Conservation (phyloP, 495 filamentous ascomycete genomes). For the Terfezia claveryi region DNA sequence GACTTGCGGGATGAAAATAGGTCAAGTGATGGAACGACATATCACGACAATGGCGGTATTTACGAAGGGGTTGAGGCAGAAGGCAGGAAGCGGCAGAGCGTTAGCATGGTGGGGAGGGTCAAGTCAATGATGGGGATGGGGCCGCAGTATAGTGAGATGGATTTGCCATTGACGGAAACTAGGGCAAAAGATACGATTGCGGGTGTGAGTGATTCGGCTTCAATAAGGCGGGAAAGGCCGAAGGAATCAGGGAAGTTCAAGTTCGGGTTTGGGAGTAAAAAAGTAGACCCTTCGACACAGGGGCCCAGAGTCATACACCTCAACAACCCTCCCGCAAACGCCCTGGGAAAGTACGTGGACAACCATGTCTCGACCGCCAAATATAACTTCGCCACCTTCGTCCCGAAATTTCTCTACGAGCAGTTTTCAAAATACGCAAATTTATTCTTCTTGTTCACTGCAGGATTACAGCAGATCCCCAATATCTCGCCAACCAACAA, state of each 20-base stretch:
- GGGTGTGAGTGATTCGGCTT: slow-evolving; percentile 12
- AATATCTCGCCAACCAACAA: slow-evolving; percentile 81
- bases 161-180: slow-evolving; percentile 74
- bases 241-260: slow-evolving; percentile 49
- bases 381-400: slow-evolving; percentile 86
- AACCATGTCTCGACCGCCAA: slow-evolving; percentile 97
- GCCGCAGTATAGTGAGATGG: slow-evolving; percentile 91
- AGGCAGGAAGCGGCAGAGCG: slow-evolving; percentile 55
- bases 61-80: slow-evolving; percentile 28
- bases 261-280: slow-evolving; percentile 77
- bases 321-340: slow-evolving; percentile 92
- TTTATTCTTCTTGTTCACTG: slow-evolving; percentile 97
- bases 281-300: slow-evolving; percentile 68
- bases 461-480: slow-evolving; percentile 85
- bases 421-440: slow-evolving; percentile 99
- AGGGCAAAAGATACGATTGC: slow-evolving; percentile 29
- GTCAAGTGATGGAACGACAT: slow-evolving; percentile 31
- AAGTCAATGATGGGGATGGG: slow-evolving; percentile 86
- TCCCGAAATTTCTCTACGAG: slow-evolving; percentile 95
- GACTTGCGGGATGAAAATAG: slow-evolving; percentile 46
- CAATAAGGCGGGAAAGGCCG: background rate
- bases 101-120: slow-evolving; percentile 67
- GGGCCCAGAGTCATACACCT: slow-evolving; percentile 87
- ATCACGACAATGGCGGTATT: slow-evolving; percentile 15
- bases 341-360: slow-evolving; percentile 67